Conservation (phyloP, 208 protist genomes). For the Angomonas ambiguus region DNA sequence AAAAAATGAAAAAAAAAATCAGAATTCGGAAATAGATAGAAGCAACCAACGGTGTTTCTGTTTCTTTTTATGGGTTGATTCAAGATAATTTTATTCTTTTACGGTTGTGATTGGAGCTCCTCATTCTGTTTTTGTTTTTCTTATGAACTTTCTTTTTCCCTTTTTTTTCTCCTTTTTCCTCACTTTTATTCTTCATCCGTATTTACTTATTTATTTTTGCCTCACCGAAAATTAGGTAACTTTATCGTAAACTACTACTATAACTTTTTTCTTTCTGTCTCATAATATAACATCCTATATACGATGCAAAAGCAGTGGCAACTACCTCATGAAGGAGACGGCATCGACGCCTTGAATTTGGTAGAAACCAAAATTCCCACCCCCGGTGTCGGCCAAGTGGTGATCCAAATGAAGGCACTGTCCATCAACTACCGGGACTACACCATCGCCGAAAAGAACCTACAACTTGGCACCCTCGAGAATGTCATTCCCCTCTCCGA, state of each 20-base stretch:
- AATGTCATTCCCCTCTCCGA: conserved; percentile 23
- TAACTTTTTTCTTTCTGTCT: neutral
- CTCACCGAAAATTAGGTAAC: too few relatives aligned
- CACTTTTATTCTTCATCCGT: neutral
- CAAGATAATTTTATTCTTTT: conserved; percentile 1
- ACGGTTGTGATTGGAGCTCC: neutral
- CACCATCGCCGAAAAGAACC: conserved; percentile 14
- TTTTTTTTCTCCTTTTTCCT: neutral
- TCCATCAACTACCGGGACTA: conserved; percentile 27
- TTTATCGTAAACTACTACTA: too few relatives aligned
- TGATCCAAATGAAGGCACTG: conserved; percentile 23
- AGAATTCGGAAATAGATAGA: neutral
- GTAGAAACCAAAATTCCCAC: conserved; percentile 15
- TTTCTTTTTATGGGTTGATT: conserved; percentile 4
- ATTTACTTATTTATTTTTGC: neutral
- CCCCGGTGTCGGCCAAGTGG: conserved; percentile 11
- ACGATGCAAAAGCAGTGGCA: conserved; percentile 26
- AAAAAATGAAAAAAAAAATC: conserved; percentile 1
- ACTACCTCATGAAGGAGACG: conserved; percentile 24
- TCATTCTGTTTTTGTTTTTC: neutral
- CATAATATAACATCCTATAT: too few relatives aligned
- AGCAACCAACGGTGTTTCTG: neutral
- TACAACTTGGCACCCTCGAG: conserved; percentile 13
- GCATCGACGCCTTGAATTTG: conserved; percentile 17
- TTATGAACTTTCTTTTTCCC: neutral